Base-by-base conservation (phyloP, 73 alveolate species). In the Blepharisma japonicum region DNA sequence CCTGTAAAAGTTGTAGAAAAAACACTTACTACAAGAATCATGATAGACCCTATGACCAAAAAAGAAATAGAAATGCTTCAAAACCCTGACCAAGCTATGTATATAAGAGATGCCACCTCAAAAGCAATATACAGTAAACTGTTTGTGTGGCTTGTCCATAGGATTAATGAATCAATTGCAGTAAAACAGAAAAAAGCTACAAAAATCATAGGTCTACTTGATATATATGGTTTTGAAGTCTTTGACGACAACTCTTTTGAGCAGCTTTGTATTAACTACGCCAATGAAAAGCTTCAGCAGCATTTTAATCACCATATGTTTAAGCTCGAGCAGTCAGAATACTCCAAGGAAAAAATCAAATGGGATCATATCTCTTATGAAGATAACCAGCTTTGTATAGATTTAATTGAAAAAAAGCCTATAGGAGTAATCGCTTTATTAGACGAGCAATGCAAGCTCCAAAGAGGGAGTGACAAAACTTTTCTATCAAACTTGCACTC, bases 161-260 rank as follows among this genome's bases (percentile, higher is more conserved):
- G 66, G 80, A 88, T 84, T 23, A 86, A 81, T 3, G 46, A 55
- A 51, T 53, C 54, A 46, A 55, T 79, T n/a, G 39, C 71, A 7
- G 18, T 78, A 54, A 6, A 78, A 50, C 66, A 49, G 42, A 81
- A 79, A 78, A 42, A 81, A 55, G 71, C 27, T 50, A 7, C 79
- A 4, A 56, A 67, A 71, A 45, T 45, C 39, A 68, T 68, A 20
- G 99, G 99, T 2, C 68, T 95, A 27, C 80, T 95, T 67, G 99
- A 97, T 87, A 97, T 97, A 55, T 97, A 94, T 82, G 99, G 99
- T 11, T 97, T 97, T 81, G 99, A 97, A 83, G 90, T 88, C 74
- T 97, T 97, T 82, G 94, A 94, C 77, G 86, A 85, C 38, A 96
- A 96, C 80, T 91, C 98, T 21, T 95, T 95, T 66, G 99, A 97